A percentile compares a stretch with the other conserved stretches of the same genome.
These are phyloP conservation scores for Trichoderma virens DNA, from an alignment of 495 filamentous ascomycete species.

Conservation along the genomic window DNA sequence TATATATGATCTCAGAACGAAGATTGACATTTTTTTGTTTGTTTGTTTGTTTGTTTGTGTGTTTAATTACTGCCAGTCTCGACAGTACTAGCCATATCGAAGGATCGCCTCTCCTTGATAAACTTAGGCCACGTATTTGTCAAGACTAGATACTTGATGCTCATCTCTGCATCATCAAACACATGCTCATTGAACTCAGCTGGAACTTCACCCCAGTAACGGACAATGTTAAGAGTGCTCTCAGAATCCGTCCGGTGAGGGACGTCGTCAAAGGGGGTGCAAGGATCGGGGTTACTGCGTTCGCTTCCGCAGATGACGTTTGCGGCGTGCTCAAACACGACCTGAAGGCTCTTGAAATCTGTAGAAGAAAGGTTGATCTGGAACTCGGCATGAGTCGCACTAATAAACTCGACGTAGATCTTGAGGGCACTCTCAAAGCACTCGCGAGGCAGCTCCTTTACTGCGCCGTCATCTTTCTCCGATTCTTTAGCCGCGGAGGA, in stretches of 20 bases:
- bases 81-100: background rate
- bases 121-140: constrained; percentile 59
- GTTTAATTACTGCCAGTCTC: background rate
- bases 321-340: constrained; percentile 26
- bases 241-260: background rate
- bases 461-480: background rate
- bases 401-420: constrained; percentile 52
- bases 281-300: background rate
- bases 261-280: constrained; percentile 3
- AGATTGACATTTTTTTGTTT: background rate
- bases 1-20: background rate
- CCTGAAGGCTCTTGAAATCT: constrained; percentile 24
- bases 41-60: background rate
- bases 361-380: constrained; percentile 51
- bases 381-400: constrained; percentile 48
- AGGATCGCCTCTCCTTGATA: constrained; percentile 20
- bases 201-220: constrained; percentile 29
- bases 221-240: constrained; percentile 9
- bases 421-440: constrained; percentile 46
- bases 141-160: constrained; percentile 54
- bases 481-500: constrained; percentile 20
- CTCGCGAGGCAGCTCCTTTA: constrained; percentile 15
- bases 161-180: constrained; percentile 48
- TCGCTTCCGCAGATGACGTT: constrained; percentile 15
- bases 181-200: constrained; percentile 38